Evolutionary conservation across 2,329 filamentous ascomycete species (phyloP).

Genomic region (Curvularia eragrostidis): DNA sequence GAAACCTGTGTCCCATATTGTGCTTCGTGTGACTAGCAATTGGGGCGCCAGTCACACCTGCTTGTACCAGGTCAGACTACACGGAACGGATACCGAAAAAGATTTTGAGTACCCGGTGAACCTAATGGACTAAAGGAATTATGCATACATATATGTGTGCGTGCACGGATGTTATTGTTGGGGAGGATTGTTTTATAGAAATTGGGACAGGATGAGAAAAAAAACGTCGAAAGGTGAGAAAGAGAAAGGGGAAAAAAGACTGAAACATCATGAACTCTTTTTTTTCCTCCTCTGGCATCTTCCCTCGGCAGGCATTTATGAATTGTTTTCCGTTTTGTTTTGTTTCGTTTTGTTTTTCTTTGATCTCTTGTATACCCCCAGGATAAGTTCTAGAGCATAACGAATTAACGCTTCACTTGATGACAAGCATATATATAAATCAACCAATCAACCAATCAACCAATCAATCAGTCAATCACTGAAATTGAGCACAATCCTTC

Average conservation of each 20-base stretch:
- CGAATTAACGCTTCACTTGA: slow-evolving; percentile 15
- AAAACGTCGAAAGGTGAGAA: background rate
- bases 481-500: no score
- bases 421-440: background rate
- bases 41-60: slow-evolving; percentile 56
- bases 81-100: slow-evolving; percentile 43
- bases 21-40: slow-evolving; percentile 52
- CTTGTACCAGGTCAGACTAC: slow-evolving; percentile 55
- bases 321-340: slow-evolving; percentile 3
- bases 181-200: background rate
- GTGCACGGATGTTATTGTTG: background rate
- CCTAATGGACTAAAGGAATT: slow-evolving; percentile 29
- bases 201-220: background rate
- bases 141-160: no score
- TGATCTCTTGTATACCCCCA: slow-evolving; percentile 12
- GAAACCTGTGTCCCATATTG: slow-evolving; percentile 40
- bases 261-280: background rate
- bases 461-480: no score
- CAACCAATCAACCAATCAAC: no score
- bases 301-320: slow-evolving; percentile 4
- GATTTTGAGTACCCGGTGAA: slow-evolving; percentile 28
- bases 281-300: background rate
- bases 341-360: background rate
- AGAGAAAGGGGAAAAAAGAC: background rate
- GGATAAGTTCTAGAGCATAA: slow-evolving; percentile 15